Percentiles rank a stretch among this genome's conserved stretches.
phyloP scores from a whole-genome alignment of 345 rosid species.

The Populus simonii region DNA sequence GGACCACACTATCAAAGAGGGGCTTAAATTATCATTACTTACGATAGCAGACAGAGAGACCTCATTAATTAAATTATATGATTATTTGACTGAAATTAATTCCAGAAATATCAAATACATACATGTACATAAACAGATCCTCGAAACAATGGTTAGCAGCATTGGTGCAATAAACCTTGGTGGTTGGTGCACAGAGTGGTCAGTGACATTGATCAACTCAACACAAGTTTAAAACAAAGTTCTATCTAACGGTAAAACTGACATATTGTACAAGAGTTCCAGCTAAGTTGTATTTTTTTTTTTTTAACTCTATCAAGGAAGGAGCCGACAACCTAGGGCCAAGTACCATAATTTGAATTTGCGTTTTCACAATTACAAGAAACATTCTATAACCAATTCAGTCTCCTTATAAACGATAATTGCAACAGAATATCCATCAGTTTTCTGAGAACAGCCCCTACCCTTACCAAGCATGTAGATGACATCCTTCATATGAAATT shows the following conservation, averaged over 20 bases:
- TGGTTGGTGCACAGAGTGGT: not conserved
- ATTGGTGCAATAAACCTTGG: not conserved
- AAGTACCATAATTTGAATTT: not conserved
- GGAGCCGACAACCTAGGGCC: not conserved
- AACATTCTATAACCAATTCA: not conserved
- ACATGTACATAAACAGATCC: too few species aligned
- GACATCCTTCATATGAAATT: not conserved
- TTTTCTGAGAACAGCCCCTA: conserved; percentile 1
- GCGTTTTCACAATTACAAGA: not conserved
- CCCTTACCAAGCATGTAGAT: not conserved
- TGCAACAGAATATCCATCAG: conserved; percentile 2
- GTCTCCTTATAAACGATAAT: not conserved
- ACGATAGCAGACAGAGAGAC: too few species aligned
- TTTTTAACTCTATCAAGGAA: not conserved
- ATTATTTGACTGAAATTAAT: not conserved
- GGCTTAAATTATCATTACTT: too few species aligned
- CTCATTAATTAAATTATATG: too few species aligned
- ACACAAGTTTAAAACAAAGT: not conserved
- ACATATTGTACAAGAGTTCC: not conserved
- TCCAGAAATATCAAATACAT: not conserved
- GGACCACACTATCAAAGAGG: too few species aligned
- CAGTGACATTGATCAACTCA: not conserved
- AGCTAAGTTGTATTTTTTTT: not conserved
- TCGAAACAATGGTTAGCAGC: not conserved
- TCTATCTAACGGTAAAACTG: not conserved